Evolutionary conservation across 106 monocot species (phyloP).

Genomic region (Ottelia alismoides): DNA sequence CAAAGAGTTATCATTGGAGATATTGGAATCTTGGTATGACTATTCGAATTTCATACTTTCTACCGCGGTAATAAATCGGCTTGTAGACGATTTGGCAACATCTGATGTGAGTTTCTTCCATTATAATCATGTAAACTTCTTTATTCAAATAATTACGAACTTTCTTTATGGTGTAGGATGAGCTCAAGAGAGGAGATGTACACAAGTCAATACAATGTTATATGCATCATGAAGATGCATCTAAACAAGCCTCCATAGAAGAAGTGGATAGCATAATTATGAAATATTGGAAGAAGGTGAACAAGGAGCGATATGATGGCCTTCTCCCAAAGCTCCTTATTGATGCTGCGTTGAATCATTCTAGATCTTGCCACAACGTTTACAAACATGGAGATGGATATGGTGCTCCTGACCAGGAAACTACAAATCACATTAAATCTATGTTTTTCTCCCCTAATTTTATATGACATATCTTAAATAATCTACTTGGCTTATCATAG

Average conservation of each 20-base stretch:
- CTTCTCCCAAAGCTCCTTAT: background rate
- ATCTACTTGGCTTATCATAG: too few relatives aligned
- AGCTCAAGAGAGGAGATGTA: background rate
- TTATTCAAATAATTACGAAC: background rate
- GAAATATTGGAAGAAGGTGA: background rate
- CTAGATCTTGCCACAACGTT: background rate
- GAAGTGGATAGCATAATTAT: background rate
- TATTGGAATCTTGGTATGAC: background rate
- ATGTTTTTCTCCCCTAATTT: too few relatives aligned
- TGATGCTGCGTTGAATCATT: background rate
- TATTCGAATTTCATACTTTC: background rate
- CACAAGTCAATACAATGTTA: background rate
- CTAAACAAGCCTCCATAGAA: background rate
- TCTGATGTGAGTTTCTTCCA: too few relatives aligned
- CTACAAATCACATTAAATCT: background rate
- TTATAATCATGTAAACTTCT: background rate
- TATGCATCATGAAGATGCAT: background rate
- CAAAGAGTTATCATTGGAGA: background rate
- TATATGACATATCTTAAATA: too few relatives aligned
- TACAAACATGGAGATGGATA: conserved; percentile 3
- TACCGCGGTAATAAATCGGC: background rate
- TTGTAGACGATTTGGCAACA: background rate
- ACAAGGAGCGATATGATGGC: background rate
- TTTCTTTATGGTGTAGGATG: background rate
- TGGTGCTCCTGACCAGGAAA: background rate